phyloP scores from a whole-genome alignment of 2,329 filamentous ascomycete genomes.

The Meredithiella fracta region DNA sequence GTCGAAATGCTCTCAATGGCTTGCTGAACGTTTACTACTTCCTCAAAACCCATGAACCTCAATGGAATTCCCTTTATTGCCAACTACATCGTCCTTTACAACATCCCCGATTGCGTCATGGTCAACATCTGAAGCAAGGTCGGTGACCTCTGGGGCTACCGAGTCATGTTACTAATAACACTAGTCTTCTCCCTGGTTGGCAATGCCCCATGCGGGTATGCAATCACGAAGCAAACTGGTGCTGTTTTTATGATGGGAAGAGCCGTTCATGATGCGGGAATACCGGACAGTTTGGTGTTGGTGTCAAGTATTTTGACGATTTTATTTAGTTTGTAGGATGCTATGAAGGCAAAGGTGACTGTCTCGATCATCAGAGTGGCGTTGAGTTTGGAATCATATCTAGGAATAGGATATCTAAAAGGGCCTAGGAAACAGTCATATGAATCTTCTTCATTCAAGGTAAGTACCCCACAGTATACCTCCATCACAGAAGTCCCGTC shows the following conservation, averaged over 20 bases:
- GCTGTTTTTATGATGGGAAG: background rate
- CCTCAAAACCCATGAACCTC: background rate
- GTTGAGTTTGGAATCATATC: background rate
- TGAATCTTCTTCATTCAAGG: background rate
- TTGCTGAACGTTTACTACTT: background rate
- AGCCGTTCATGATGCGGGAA: background rate
- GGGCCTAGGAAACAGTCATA: background rate
- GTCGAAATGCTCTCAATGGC: conserved; percentile 1
- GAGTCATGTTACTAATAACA: conserved; percentile 7
- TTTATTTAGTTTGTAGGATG: background rate
- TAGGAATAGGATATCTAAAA: background rate
- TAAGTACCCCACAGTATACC: too few species aligned
- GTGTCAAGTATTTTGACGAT: background rate
- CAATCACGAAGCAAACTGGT: too few species aligned
- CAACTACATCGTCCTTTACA: background rate
- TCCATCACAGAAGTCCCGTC: background rate
- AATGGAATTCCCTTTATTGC: background rate
- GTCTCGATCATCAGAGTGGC: background rate
- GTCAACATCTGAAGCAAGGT: conserved; percentile 5
- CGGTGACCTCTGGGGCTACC: conserved; percentile 6
- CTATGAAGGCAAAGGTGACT: conserved; percentile 1
- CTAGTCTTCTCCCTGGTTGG: background rate
- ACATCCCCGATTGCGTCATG: background rate
- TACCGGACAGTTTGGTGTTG: background rate
- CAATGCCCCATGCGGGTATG: background rate